A percentile compares a stretch with the other conserved stretches of the same genome.
Evolutionary conservation across 441 rosid genomes (phyloP).

Genomic region (Geranium incanum): DNA sequence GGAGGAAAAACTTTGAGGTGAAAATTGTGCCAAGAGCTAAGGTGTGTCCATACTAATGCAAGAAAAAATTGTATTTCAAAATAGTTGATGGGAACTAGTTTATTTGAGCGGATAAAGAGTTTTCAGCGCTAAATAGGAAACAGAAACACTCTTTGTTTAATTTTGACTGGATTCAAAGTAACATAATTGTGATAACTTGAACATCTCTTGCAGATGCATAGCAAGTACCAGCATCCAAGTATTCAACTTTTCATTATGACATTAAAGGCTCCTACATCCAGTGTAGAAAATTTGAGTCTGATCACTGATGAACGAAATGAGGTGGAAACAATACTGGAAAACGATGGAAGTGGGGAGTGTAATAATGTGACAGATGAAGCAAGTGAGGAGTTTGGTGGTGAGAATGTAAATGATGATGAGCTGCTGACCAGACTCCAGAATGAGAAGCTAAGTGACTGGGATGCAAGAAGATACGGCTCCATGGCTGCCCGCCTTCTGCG

Average conservation of each 20-base stretch:
- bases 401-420: constrained; percentile 27
- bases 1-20: constrained; percentile 71
- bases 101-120: constrained; percentile 1
- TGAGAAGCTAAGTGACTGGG: constrained; percentile 72
- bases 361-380: constrained; percentile 18
- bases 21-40: constrained; percentile 60
- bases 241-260: constrained; percentile 81
- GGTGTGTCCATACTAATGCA: constrained; percentile 31
- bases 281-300: constrained; percentile 18
- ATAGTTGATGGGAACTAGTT: not conserved
- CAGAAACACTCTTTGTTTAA: not conserved
- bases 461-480: constrained; percentile 82
- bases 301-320: constrained; percentile 24
- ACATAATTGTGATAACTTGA: not conserved
- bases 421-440: constrained; percentile 27
- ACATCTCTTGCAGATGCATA: constrained; percentile 58
- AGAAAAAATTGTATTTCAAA: constrained; percentile 4
- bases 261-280: constrained; percentile 30
- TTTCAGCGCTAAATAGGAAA: constrained; percentile 8
- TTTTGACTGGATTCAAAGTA: not conserved
- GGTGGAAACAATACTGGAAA: constrained; percentile 23
- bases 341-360: constrained; percentile 19
- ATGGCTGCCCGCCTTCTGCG: constrained; percentile 90
- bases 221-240: constrained; percentile 74
- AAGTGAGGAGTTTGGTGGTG: constrained; percentile 18